Conservation (phyloP, 192 early-diverging fungal species). For the Tieghemiomyces parasiticus region DNA sequence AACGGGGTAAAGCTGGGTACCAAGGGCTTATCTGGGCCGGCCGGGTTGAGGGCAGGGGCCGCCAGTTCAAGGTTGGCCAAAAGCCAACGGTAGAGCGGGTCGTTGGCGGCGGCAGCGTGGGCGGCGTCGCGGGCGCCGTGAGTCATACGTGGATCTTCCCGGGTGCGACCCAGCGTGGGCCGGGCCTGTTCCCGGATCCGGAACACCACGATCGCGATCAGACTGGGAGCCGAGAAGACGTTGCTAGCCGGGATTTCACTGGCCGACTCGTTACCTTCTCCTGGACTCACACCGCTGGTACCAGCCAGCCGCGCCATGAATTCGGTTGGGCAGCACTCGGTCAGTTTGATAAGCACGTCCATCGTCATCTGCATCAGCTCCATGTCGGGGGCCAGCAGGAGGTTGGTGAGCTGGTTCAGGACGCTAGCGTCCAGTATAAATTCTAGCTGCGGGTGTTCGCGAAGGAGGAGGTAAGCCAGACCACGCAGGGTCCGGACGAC, state of each 20-base stretch:
- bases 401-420: neutral
- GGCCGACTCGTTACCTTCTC: neutral
- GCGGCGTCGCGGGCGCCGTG: neutral
- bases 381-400: slow-evolving; percentile 8
- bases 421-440: neutral
- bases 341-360: neutral
- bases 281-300: neutral
- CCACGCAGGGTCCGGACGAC: neutral
- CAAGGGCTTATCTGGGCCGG: slow-evolving; percentile 2
- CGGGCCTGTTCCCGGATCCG: neutral
- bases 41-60: slow-evolving; percentile 3
- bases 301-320: neutral
- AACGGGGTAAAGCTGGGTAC: neutral
- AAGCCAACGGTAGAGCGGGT: neutral
- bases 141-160: neutral
- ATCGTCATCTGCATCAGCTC: slow-evolving; percentile 1
- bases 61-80: slow-evolving; percentile 3
- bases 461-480: neutral
- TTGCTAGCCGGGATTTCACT: neutral
- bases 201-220: neutral
- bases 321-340: neutral
- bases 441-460: neutral
- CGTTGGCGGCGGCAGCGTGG: neutral
- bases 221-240: neutral
- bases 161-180: neutral